phyloP scores from a whole-genome alignment of 768 basidiomycete genomes.

The Lanmaoa rubissima region DNA sequence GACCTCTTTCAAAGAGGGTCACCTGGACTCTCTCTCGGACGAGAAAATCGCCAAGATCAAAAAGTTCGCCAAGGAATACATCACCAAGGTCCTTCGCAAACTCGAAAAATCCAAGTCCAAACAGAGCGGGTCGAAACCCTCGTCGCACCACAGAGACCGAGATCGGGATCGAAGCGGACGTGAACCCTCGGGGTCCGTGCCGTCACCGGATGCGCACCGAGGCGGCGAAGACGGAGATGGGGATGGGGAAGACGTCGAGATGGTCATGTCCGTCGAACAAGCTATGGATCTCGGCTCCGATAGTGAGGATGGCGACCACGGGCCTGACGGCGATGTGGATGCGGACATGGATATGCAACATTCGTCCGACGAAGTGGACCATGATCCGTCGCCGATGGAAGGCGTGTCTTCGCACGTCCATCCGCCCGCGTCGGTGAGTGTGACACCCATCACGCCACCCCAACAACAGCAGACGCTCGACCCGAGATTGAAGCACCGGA shows the following conservation, averaged over 20 bases:
- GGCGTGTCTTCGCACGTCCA: slow-evolving; percentile 29
- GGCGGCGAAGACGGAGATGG: slow-evolving; percentile 8
- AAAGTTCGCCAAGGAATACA: slow-evolving; percentile 90
- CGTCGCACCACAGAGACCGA: slow-evolving; percentile 10
- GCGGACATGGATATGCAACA: slow-evolving; percentile 26
- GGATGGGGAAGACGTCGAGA: slow-evolving; percentile 27
- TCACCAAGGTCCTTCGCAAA: slow-evolving; percentile 72
- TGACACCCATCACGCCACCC: slow-evolving; percentile 33
- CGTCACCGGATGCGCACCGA: slow-evolving; percentile 10
- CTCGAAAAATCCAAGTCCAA: slow-evolving; percentile 45
- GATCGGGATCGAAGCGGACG: slow-evolving; percentile 3
- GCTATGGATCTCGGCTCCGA: slow-evolving; percentile 45
- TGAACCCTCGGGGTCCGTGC: slow-evolving; percentile 13
- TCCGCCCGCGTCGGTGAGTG: slow-evolving; percentile 27
- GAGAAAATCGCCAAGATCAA: slow-evolving; percentile 91
- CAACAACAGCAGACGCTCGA: slow-evolving; percentile 23
- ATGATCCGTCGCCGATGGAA: slow-evolving; percentile 34
- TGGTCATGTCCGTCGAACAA: slow-evolving; percentile 43
- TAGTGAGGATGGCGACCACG: slow-evolving; percentile 28
- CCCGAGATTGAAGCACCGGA: slow-evolving; percentile 31
- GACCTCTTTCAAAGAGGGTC: slow-evolving; percentile 67
- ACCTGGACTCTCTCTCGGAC: slow-evolving; percentile 74
- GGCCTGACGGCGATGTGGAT: slow-evolving; percentile 14
- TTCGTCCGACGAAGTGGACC: slow-evolving; percentile 28
- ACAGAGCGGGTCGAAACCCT: slow-evolving; percentile 16